Evolutionary conservation across 164 flowering plant genomes (phyloP), one percentile per base, ranked within the genome.

Genomic region (Magnolia sinica): DNA sequence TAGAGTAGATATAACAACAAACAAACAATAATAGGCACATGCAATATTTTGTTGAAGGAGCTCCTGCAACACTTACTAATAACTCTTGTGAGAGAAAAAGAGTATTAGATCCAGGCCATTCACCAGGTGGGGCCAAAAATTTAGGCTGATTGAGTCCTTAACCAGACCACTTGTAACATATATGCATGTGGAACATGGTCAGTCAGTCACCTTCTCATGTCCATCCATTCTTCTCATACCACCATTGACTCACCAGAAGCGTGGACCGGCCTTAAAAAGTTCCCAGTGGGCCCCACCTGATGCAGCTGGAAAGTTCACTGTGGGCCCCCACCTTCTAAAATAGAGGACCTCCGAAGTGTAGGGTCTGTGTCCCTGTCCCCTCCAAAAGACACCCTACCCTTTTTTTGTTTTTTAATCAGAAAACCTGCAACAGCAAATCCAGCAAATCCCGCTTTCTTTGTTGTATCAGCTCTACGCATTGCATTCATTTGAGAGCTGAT

Each of bases 401-500:
- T 55, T 64, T n/a, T 72, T 68, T 31, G 64, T 70, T n/a, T 50
- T 73, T 58, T 71, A 75, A 63, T 69, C 58, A 23, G 58, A 76
- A 70, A 65, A 72, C 65, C 76, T 67, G 27, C 68, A 64, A 75
- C 76, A 83, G 51, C 76, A 76, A 75, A 82, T 82, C 85, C 75
- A 82, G 85, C 82, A 82, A 80, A 83, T 83, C 85, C 82, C 81
- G 79, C 74, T 70, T 68, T 70, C 49, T 52, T 55, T 80, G 81
- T 76, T 20, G 8, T 16, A 55, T 7, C 58, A 64, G 23, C 67
- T n/a, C 7, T 6, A 11, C n/a, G 27, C 4, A 68, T 68, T 6
- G 4, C 50, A 11, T 68, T 68, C 29, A 31, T 10, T 68, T 68
- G 18, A 8, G 2, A 31, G 20, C 19, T 55, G 13, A 55, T 55